Base-by-base conservation (phyloP, 192 early-diverging fungal genomes). In the Gaertneriomyces semiglobifer region DNA sequence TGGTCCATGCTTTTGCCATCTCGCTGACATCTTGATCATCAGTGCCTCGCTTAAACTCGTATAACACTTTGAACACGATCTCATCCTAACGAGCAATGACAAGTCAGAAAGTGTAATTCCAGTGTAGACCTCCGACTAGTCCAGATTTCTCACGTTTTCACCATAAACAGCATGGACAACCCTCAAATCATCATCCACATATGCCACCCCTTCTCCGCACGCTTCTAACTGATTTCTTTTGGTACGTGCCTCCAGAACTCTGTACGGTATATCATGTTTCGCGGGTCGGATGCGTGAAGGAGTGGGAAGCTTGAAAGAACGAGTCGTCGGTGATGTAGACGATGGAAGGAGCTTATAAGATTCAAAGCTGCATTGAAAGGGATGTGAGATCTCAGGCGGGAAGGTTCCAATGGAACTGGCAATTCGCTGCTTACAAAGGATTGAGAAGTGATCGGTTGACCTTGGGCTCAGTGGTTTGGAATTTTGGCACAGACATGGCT, bases 141-240 rank as follows among this genome's bases (percentile, higher is more conserved):
- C 12, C 1, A 1, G 48, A 50, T n/a, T 12, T 1, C 48, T 50
- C 16, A 18, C 48, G 48, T 50, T 50, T 18, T 56, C 54, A 56
- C 33, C 20, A 12, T 18, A 18, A 11, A 20, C 14, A 44, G 38
- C 64, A 3, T 57, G 12, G 8, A 53, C 51, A 38, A 60, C 39
- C 11, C n/a, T 51, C 25, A 60, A 68, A 6, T 60, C n/a, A 11
- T 7, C 60, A 45, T 70, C 60, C 16, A 70, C 48, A 42, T 70
- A 70, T 19, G 54, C 19, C 38, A 44, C 68, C 7, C 56, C 14
- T 14, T 66, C 52, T 5, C 58, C 3, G 41, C 45, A 62, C 52
- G 68, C 47, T 38, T 62, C 61, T 40, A 70, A 44, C 14, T 70
- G 68, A 57, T 70, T 70, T 44, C 61, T 62, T n/a, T 16, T 16